These are phyloP conservation scores for Talaromyces piceae DNA, from an alignment of 2,329 filamentous ascomycete species.

Conservation along the genomic window DNA sequence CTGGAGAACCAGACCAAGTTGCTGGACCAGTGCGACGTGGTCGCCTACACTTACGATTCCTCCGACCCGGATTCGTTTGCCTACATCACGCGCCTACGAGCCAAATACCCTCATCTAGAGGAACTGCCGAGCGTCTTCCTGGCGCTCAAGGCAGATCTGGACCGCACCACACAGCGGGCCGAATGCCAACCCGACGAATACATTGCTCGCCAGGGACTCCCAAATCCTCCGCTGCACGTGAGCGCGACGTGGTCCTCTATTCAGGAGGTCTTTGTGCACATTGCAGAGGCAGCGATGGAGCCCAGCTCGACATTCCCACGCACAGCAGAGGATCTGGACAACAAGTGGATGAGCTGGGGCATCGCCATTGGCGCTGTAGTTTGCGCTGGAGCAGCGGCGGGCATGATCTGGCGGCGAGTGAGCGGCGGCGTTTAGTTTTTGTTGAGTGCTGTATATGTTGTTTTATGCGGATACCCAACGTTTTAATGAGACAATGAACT, in stretches of 20 bases:
- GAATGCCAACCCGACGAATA: slow-evolving; percentile 90
- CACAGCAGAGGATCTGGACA: slow-evolving; percentile 68
- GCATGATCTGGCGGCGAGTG: slow-evolving; percentile 53
- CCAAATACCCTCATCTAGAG: slow-evolving; percentile 73
- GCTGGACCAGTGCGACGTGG: slow-evolving; percentile 81
- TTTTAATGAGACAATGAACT: not conserved
- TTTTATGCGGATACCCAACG: not conserved
- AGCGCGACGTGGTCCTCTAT: slow-evolving; percentile 93
- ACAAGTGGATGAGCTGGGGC: slow-evolving; percentile 78
- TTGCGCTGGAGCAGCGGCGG: slow-evolving; percentile 51
- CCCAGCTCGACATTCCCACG: slow-evolving; percentile 85
- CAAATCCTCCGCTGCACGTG: slow-evolving; percentile 76
- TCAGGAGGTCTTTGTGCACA: slow-evolving; percentile 81
- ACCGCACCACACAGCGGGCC: slow-evolving; percentile 92
- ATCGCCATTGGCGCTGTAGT: slow-evolving; percentile 69
- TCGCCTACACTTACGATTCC: slow-evolving; percentile 95
- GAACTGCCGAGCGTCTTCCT: slow-evolving; percentile 88
- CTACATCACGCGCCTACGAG: slow-evolving; percentile 75
- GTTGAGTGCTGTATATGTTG: not conserved
- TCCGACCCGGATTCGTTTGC: slow-evolving; percentile 93
- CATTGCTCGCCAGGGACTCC: slow-evolving; percentile 76
- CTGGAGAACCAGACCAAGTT: slow-evolving; percentile 81
- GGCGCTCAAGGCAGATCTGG: slow-evolving; percentile 87
- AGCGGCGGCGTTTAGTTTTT: slow-evolving; percentile 24
- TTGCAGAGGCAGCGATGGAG: slow-evolving; percentile 87